Evolutionary conservation across 2,329 filamentous ascomycete genomes (phyloP).

Genomic region (Pyricularia pennisetigena): DNA sequence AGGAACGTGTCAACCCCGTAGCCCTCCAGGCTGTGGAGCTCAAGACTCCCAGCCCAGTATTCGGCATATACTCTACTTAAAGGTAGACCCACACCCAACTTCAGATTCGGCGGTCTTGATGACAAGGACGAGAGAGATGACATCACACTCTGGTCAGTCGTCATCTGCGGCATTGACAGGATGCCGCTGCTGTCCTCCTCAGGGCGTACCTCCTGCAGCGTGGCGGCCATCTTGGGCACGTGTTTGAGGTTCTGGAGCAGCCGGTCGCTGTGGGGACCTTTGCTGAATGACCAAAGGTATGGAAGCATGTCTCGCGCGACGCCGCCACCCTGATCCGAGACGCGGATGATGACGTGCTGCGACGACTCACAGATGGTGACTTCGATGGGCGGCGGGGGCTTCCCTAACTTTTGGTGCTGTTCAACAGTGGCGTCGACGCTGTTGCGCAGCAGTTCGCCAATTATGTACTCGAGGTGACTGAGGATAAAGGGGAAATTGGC

Average conservation of each 20-base stretch:
- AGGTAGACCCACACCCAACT: slow-evolving; percentile 86
- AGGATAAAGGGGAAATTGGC: slow-evolving; percentile 95
- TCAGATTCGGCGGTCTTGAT: slow-evolving; percentile 73
- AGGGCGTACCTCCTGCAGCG: slow-evolving; percentile 72
- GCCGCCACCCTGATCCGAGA: slow-evolving; percentile 91
- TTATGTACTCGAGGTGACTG: slow-evolving; percentile 92
- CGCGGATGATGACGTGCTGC: slow-evolving; percentile 91
- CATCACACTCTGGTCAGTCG: slow-evolving; percentile 23
- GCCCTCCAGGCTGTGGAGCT: slow-evolving; percentile 86
- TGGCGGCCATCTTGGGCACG: slow-evolving; percentile 87
- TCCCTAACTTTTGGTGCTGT: slow-evolving; percentile 7
- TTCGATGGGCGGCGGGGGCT: slow-evolving; percentile 68
- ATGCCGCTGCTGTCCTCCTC: slow-evolving; percentile 19
- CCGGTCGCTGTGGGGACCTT: slow-evolving; percentile 70
- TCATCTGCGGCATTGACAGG: slow-evolving; percentile 2
- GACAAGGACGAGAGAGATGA: slow-evolving; percentile 73
- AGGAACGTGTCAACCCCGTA: slow-evolving; percentile 95
- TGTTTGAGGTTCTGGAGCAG: slow-evolving; percentile 76
- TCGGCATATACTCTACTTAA: slow-evolving; percentile 93
- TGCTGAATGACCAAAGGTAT: slow-evolving; percentile 93
- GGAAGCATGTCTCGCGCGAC: slow-evolving; percentile 78
- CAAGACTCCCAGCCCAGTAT: slow-evolving; percentile 91
- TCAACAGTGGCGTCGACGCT: slow-evolving; percentile 90
- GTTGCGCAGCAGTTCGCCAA: slow-evolving; percentile 90
- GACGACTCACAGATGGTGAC: slow-evolving; percentile 89